These are phyloP conservation scores for Macrophomina phaseolina DNA, from an alignment of 2,329 filamentous ascomycete species.

Conservation along the genomic window DNA sequence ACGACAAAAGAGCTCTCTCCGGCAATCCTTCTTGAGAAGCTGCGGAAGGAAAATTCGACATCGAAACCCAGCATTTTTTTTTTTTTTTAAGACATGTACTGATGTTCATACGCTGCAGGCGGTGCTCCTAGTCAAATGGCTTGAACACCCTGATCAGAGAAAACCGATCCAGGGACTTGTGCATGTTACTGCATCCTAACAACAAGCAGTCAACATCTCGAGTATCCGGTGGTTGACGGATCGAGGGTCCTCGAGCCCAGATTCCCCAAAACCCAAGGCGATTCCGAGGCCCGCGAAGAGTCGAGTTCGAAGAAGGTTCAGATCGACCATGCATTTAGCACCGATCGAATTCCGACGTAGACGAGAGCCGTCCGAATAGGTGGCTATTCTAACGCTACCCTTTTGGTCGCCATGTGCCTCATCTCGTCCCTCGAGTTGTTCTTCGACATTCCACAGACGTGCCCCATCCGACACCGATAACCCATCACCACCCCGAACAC, in stretches of 20 bases:
- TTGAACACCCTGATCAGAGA: conserved; percentile 19
- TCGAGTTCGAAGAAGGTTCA: conserved; percentile 9
- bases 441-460: conserved; percentile 12
- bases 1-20: no score
- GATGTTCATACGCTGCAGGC: neutral
- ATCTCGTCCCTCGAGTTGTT: neutral
- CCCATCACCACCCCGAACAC: conserved; percentile 15
- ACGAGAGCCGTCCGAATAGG: neutral
- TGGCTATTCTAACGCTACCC: neutral
- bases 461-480: conserved; percentile 25
- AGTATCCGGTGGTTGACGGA: neutral
- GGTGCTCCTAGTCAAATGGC: conserved; percentile 28
- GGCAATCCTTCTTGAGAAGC: neutral
- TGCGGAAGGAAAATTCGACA: neutral
- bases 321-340: neutral
- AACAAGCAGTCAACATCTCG: neutral
- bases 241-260: neutral
- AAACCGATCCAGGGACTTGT: neutral
- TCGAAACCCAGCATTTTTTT: no score
- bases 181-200: neutral
- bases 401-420: neutral
- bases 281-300: neutral
- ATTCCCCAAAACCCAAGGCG: neutral
- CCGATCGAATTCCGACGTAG: neutral
- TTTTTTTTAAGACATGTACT: neutral